Base-by-base conservation (phyloP, 75 land plant species). In the Sequoiadendron giganteum region DNA sequence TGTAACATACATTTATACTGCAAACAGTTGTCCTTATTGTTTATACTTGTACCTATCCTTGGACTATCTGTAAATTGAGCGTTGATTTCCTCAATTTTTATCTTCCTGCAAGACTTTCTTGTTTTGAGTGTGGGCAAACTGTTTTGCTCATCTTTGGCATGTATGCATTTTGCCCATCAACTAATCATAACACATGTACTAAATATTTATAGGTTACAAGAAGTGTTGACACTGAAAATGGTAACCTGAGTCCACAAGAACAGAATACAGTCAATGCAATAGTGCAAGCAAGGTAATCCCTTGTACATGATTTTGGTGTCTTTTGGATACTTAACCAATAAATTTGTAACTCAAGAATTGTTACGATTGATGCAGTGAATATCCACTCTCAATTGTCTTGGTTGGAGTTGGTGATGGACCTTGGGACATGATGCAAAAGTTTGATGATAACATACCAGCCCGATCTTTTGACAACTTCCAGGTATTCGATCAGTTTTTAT, bases 381-480 rank as follows among this genome's bases (percentile, higher is more conserved):
- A 93, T 86, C 93, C 97, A 1, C 86, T 96, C 28, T 96, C 97
- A 21, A 96, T 96, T 68, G 92, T 96, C 15, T 87, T 96, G 14
- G 97, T 96, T 89, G 97, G 97, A 32, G 97, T 96, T 39, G 97
- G 96, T 58, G 96, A 95, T 89, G 96, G 96, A 19, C 97, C 97
- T 9, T 96, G 97, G 97, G 96, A 95, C 88, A 94, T 89, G 91
- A 96, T 96, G 97, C 75, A 73, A 13, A 58, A 93, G 42, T 96
- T 94, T 76, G 97, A 96, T 88, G 97, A 96, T 86, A 93, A 94
- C 68, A 93, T 96, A 40, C 97, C 97, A 52, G 79, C 90, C 36
- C 90, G 97, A 36, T 87, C 88, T 28, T 96, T 96, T 90, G 97
- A 96, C 85, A 97, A 97, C 85, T 97, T 97, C 83, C 98, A 97